Percentiles rank a stretch among this genome's conserved stretches.
Evolutionary conservation across 2,329 filamentous ascomycete species (phyloP).

Genomic region (Thielaviopsis cerberus): DNA sequence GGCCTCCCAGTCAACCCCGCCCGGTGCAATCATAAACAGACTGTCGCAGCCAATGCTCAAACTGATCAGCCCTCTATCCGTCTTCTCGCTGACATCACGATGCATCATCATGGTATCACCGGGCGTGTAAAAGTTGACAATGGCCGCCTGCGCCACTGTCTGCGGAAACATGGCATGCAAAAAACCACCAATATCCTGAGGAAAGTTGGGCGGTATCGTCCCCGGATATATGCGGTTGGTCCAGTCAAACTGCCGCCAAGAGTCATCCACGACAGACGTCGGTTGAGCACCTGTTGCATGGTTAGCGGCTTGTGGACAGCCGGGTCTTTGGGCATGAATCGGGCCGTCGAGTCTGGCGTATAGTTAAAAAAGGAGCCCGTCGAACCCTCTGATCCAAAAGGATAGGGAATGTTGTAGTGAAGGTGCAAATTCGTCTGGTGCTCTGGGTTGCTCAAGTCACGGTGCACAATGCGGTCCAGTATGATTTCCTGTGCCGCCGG

Average conservation of each 20-base stretch:
- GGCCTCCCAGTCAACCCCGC: conserved; percentile 20
- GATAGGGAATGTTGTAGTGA: conserved; percentile 55
- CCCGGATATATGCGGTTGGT: conserved; percentile 65
- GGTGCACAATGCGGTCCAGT: conserved; percentile 56
- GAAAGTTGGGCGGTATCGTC: conserved; percentile 51
- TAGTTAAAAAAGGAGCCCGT: conserved; percentile 36
- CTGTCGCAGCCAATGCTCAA: conserved; percentile 80
- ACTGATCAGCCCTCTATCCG: conserved; percentile 60
- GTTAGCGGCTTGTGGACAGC: conserved; percentile 56
- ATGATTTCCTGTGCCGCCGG: conserved; percentile 48
- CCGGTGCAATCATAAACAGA: conserved; percentile 66
- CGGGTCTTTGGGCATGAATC: conserved; percentile 50
- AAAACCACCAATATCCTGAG: conserved; percentile 49
- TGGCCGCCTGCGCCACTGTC: conserved; percentile 70
- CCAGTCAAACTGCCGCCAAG: conserved; percentile 97
- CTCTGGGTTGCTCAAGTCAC: conserved; percentile 49
- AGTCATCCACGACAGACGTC: conserved; percentile 81
- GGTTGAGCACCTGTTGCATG: conserved; percentile 50
- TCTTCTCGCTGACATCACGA: conserved; percentile 78
- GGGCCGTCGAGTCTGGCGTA: conserved; percentile 30
- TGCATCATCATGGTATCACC: conserved; percentile 85
- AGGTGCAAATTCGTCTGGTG: conserved; percentile 85
- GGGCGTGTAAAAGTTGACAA: conserved; percentile 81
- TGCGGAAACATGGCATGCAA: conserved; percentile 54
- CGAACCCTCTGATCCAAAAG: conserved; percentile 14